Percentiles rank a stretch among this genome's conserved stretches.
Conservation (phyloP, 2,329 filamentous ascomycete genomes). For the Phaeosphaeriaceae sp. region DNA sequence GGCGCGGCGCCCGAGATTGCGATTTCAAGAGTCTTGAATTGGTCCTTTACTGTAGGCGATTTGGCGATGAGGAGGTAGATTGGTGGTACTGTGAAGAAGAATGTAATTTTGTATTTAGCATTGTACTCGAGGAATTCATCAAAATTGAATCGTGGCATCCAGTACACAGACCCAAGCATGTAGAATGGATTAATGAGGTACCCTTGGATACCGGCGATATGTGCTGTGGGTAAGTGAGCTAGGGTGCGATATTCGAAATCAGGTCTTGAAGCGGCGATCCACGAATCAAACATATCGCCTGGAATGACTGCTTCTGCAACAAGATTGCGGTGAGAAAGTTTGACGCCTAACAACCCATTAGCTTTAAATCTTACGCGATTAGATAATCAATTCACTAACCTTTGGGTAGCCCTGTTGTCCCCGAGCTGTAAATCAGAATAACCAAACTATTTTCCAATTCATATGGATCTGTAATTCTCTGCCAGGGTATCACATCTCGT, state of each 20-base stretch:
- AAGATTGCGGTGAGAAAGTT: constrained; percentile 53
- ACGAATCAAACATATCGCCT: constrained; percentile 38
- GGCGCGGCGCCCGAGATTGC: constrained; percentile 64
- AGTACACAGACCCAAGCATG: constrained; percentile 57
- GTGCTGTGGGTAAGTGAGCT: constrained; percentile 55
- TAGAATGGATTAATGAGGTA: constrained; percentile 55
- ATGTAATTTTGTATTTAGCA: constrained; percentile 58
- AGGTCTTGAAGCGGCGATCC: constrained; percentile 25
- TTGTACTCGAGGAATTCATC: constrained; percentile 61
- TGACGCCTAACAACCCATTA: constrained; percentile 41
- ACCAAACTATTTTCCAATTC: constrained; percentile 56
- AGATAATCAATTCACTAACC: constrained; percentile 27
- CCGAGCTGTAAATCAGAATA: constrained; percentile 55
- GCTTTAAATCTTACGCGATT: not conserved
- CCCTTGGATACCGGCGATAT: constrained; percentile 57
- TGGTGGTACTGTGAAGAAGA: constrained; percentile 66
- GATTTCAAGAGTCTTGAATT: constrained; percentile 58
- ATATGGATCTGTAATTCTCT: constrained; percentile 57
- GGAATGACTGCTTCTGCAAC: constrained; percentile 49
- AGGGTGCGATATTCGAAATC: constrained; percentile 50
- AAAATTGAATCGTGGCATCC: constrained; percentile 68
- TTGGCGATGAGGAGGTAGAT: constrained; percentile 67
- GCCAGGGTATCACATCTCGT: constrained; percentile 60
- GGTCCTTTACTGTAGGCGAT: constrained; percentile 60
- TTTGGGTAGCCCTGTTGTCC: constrained; percentile 57